These are phyloP conservation scores for Breynia disticha DNA, from an alignment of 441 rosid species.

Conservation along the genomic window DNA sequence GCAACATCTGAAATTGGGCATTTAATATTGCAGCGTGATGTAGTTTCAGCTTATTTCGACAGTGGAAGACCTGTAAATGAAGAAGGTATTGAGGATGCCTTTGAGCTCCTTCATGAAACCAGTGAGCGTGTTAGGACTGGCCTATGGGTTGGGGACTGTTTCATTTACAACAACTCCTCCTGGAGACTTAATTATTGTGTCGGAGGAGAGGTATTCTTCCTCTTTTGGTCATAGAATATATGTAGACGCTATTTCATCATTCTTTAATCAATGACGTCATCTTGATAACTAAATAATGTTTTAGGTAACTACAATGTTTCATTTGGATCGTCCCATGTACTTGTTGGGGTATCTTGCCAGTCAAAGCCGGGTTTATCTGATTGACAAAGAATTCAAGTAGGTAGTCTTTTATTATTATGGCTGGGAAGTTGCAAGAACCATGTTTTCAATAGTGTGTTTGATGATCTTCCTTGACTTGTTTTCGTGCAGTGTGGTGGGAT, in stretches of 20 bases:
- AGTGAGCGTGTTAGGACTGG: constrained; percentile 98
- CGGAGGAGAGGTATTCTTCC: constrained; percentile 82
- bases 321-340: constrained; percentile 98
- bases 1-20: constrained; percentile 9
- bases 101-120: constrained; percentile 96
- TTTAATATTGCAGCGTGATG: constrained; percentile 57
- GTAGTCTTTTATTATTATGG: constrained; percentile 19
- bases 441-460: constrained; percentile 5
- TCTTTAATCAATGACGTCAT: background rate
- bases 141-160: constrained; percentile 99
- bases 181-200: constrained; percentile 99
- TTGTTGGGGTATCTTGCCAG: constrained; percentile 88
- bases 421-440: constrained; percentile 7
- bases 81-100: constrained; percentile 97
- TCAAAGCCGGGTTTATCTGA: constrained; percentile 91
- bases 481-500: constrained; percentile 73
- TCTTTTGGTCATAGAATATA: constrained; percentile 9
- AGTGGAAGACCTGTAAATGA: constrained; percentile 85
- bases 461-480: constrained; percentile 11
- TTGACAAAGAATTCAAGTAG: constrained; percentile 99
- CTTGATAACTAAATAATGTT: constrained; percentile 13
- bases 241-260: background rate
- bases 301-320: constrained; percentile 95
- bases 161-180: constrained; percentile 86
- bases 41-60: constrained; percentile 73